Conservation (phyloP, 2,329 filamentous ascomycete species). For the Beauveria medogensis region DNA sequence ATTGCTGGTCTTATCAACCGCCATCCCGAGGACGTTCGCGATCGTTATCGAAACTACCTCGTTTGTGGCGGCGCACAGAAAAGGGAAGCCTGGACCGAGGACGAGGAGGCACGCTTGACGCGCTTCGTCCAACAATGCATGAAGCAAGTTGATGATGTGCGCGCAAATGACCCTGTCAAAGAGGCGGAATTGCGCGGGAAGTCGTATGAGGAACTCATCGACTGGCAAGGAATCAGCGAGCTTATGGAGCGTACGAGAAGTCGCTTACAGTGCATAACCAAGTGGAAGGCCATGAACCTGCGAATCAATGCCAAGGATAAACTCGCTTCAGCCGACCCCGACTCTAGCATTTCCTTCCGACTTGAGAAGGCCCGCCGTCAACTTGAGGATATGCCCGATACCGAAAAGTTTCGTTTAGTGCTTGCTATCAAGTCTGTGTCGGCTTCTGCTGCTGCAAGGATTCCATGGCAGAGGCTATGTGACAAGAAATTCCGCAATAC, state of each 20-base stretch:
- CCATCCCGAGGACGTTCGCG: conserved; percentile 56
- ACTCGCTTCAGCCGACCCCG: conserved; percentile 23
- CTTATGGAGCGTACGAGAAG: conserved; percentile 54
- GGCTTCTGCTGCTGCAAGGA: conserved; percentile 28
- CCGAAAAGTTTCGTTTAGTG: conserved; percentile 37
- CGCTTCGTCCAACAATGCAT: conserved; percentile 46
- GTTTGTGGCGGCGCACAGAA: conserved; percentile 46
- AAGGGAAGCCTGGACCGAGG: conserved; percentile 49
- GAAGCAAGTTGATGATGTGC: conserved; percentile 34
- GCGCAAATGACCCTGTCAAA: conserved; percentile 24
- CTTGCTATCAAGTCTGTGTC: conserved; percentile 34
- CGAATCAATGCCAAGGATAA: conserved; percentile 26
- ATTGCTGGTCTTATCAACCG: conserved; percentile 58
- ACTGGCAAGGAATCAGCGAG: conserved; percentile 58
- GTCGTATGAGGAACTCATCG: conserved; percentile 46
- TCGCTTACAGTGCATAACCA: conserved; percentile 58
- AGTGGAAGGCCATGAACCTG: conserved; percentile 49
- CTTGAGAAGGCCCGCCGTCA: conserved; percentile 35
- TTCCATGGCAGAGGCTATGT: conserved; percentile 41
- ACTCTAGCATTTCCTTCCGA: conserved; percentile 31
- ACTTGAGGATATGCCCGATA: conserved; percentile 32
- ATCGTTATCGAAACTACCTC: conserved; percentile 63
- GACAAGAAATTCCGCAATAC: conserved; percentile 31
- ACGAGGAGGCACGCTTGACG: conserved; percentile 49
- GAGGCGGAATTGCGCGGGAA: conserved; percentile 23